These are phyloP conservation scores for Paracoccidioides lutzii DNA, from an alignment of 2,329 filamentous ascomycete genomes.

Conservation along the genomic window DNA sequence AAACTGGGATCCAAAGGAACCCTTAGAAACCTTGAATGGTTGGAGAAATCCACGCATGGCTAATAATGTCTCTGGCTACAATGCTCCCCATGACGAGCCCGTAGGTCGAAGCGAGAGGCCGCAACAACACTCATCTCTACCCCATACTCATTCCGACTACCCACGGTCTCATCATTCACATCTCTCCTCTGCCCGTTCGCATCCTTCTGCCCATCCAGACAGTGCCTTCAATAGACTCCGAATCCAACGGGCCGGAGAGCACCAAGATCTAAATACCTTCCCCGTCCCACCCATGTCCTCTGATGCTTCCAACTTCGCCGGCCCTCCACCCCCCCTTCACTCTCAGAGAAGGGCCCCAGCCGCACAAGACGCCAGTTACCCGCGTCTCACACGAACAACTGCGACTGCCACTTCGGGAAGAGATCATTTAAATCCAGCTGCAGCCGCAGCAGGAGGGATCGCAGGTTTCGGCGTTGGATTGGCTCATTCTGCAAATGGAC, in stretches of 20 bases:
- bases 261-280: conserved; percentile 1
- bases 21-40: too few species aligned
- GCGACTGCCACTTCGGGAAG: conserved; percentile 45
- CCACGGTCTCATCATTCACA: neutral
- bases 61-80: neutral
- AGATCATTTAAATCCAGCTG: conserved; percentile 53
- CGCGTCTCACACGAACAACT: conserved; percentile 22
- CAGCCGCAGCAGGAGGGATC: conserved; percentile 43
- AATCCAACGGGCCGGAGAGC: conserved; percentile 7
- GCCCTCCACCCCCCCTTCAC: conserved; percentile 6
- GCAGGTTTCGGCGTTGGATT: conserved; percentile 54
- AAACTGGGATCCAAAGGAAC: too few species aligned
- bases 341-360: conserved; percentile 3
- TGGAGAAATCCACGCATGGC: neutral
- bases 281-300: conserved; percentile 10
- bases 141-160: neutral
- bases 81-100: neutral
- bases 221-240: conserved; percentile 12
- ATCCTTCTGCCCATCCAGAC: conserved; percentile 13
- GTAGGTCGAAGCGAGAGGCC: neutral
- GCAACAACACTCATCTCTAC: neutral
- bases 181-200: conserved; percentile 4
- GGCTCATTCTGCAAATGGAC: conserved; percentile 47
- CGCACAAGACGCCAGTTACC: conserved; percentile 13
- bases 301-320: conserved; percentile 10